These are phyloP conservation scores for Aspergillus ellipticus DNA, from an alignment of 495 filamentous ascomycete species.

Conservation along the genomic window DNA sequence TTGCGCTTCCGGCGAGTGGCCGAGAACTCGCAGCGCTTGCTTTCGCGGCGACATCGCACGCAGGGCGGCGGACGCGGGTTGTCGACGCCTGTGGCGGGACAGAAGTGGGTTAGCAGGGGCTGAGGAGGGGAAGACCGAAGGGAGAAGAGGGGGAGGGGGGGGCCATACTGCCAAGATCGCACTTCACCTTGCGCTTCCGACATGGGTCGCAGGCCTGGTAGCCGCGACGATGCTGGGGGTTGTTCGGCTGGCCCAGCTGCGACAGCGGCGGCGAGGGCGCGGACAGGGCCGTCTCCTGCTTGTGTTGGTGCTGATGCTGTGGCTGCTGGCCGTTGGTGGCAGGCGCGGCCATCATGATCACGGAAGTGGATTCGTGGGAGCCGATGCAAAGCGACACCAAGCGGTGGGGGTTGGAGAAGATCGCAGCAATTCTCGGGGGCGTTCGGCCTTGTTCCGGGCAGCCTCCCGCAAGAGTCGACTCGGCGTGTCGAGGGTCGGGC, in stretches of 20 bases:
- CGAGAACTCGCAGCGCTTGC: conserved; percentile 95
- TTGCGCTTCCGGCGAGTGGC: conserved; percentile 93
- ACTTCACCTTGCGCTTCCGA: conserved; percentile 86
- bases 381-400: conserved; percentile 48
- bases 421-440: neutral
- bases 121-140: neutral
- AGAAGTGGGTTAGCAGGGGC: neutral
- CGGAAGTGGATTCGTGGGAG: conserved; percentile 14
- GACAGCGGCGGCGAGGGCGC: conserved; percentile 24
- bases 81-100: conserved; percentile 59
- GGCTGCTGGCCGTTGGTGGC: conserved; percentile 12
- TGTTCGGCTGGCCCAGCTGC: conserved; percentile 5
- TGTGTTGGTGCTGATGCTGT: too few species aligned
- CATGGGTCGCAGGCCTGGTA: conserved; percentile 92
- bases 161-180: conserved; percentile 72
- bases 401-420: conserved; percentile 28
- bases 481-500: neutral
- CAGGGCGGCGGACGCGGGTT: conserved; percentile 92
- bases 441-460: neutral
- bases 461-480: neutral
- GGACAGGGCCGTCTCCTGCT: conserved; percentile 9
- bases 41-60: conserved; percentile 85
- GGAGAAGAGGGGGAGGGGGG: neutral
- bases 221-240: conserved; percentile 62
- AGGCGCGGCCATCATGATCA: conserved; percentile 21